phyloP scores from a whole-genome alignment of 345 rosid species.

The Gossypium turneri region DNA sequence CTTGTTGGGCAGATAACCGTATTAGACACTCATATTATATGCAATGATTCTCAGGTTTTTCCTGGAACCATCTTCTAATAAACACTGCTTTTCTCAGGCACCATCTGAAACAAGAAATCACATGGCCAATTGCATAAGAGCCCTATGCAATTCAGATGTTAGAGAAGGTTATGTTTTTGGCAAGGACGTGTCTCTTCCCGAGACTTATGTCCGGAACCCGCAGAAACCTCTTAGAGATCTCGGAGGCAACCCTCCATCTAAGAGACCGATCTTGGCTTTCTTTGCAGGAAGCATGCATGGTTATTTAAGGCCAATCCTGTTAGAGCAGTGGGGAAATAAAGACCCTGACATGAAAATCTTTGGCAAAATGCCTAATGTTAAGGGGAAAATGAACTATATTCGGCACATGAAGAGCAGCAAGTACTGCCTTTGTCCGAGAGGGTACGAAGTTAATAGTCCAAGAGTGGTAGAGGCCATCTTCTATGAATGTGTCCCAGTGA shows the following conservation, averaged over 20 bases:
- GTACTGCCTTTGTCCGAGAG: slow-evolving; percentile 91
- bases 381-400: slow-evolving; percentile 57
- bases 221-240: slow-evolving; percentile 54
- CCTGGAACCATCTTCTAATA: slow-evolving; percentile 10
- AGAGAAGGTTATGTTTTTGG: slow-evolving; percentile 85
- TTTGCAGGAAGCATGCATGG: slow-evolving; percentile 95
- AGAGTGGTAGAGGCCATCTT: slow-evolving; percentile 88
- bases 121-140: slow-evolving; percentile 82
- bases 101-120: slow-evolving; percentile 59
- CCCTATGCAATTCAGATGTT: slow-evolving; percentile 85
- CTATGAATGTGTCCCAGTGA: slow-evolving; percentile 85
- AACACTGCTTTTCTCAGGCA: slow-evolving; percentile 50
- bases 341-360: slow-evolving; percentile 87
- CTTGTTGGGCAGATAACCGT: too few relatives aligned
- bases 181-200: slow-evolving; percentile 85
- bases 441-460: slow-evolving; percentile 92
- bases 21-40: too few relatives aligned
- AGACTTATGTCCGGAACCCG: slow-evolving; percentile 59
- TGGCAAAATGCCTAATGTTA: slow-evolving; percentile 51
- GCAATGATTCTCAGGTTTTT: neutral
- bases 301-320: slow-evolving; percentile 65
- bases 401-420: slow-evolving; percentile 88
- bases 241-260: slow-evolving; percentile 70
- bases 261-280: slow-evolving; percentile 73
- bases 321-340: slow-evolving; percentile 69